phyloP scores from a whole-genome alignment of 148 eudicot genomes.

The Rhododendron ovatum region DNA sequence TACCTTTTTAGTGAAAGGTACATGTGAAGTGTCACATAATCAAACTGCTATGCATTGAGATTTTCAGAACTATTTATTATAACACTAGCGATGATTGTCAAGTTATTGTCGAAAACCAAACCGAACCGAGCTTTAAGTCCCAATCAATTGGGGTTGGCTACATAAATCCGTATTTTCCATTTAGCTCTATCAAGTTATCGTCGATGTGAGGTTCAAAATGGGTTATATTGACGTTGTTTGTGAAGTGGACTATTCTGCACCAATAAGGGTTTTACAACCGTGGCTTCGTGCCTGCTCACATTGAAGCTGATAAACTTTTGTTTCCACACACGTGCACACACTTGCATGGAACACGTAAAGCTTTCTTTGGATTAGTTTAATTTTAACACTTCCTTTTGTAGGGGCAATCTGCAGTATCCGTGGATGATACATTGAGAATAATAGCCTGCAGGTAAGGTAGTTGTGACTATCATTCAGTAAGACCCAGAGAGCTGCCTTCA shows the following conservation, averaged over 20 bases:
- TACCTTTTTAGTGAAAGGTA: not conserved
- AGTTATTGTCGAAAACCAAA: not conserved
- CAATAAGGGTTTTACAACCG: not conserved
- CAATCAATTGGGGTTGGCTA: too few relatives aligned
- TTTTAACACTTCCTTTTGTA: slow-evolving; percentile 17
- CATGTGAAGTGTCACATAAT: not conserved
- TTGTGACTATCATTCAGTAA: not conserved
- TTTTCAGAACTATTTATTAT: not conserved
- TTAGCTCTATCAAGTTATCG: not conserved
- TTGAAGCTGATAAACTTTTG: not conserved
- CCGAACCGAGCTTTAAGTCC: too few relatives aligned
- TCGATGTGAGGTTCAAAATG: not conserved
- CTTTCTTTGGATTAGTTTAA: not conserved
- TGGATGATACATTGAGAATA: slow-evolving; percentile 74
- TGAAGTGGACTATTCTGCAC: not conserved
- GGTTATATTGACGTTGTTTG: not conserved
- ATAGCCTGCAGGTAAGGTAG: slow-evolving; percentile 69
- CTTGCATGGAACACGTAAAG: not conserved
- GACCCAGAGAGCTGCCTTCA: not conserved
- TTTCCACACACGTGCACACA: not conserved
- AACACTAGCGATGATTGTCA: not conserved
- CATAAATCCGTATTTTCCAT: too few relatives aligned
- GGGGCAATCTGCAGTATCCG: slow-evolving; percentile 69
- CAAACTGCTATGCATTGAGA: not conserved
- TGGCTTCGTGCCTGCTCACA: not conserved